Conservation (phyloP, 805 yeast species). For the Monosporozyma siamensis region DNA sequence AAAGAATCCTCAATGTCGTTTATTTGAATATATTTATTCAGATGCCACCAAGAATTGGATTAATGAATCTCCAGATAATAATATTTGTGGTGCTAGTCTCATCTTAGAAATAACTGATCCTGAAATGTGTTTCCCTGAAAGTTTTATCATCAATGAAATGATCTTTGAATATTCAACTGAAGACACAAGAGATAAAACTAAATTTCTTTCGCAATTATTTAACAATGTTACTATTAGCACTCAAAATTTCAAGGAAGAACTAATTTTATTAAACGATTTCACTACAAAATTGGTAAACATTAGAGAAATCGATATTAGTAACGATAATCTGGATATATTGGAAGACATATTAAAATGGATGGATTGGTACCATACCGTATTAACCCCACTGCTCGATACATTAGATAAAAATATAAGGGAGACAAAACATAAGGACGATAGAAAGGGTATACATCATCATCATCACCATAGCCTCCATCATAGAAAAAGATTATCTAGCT, state of each 20-base stretch:
- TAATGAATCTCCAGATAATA: conserved; percentile 22
- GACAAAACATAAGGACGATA: not conserved
- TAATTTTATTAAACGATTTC: conserved; percentile 22
- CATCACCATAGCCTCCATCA: not conserved
- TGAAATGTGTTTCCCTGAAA: conserved; percentile 17
- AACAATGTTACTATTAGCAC: not conserved
- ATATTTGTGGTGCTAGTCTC: conserved; percentile 21
- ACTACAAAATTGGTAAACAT: conserved; percentile 20
- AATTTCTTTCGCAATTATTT: not conserved
- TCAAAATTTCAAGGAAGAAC: conserved; percentile 5
- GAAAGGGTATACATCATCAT: not conserved
- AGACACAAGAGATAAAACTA: not conserved
- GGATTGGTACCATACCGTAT: conserved; percentile 21
- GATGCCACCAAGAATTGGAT: conserved; percentile 19
- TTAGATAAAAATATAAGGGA: not conserved
- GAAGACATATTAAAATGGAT: conserved; percentile 25
- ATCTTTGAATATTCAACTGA: not conserved
- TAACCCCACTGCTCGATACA: conserved; percentile 3
- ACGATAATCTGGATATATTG: conserved; percentile 24
- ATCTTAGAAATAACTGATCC: conserved; percentile 18
- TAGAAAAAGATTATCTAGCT: not conserved
- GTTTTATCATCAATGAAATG: conserved; percentile 1
- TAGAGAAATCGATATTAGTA: conserved; percentile 23
- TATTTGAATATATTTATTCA: conserved; percentile 23
- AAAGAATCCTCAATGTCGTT: conserved; percentile 15